Percentiles rank a stretch among this genome's conserved stretches.
These are phyloP conservation scores for Beauveria scarabaeidicola DNA, from an alignment of 2,329 filamentous ascomycete genomes.

Conservation along the genomic window DNA sequence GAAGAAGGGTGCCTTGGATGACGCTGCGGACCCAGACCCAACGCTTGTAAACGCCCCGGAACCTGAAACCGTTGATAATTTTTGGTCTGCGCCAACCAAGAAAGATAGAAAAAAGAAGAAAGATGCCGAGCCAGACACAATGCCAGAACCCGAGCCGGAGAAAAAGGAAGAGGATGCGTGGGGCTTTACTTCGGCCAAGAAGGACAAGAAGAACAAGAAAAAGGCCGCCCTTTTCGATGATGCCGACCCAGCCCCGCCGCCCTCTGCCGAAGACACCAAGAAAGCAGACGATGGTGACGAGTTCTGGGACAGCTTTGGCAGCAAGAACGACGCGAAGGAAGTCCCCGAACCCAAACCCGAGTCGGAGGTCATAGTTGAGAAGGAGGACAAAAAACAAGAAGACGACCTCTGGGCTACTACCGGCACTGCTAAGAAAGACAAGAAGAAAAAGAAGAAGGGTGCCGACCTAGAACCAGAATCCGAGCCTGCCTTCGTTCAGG, in stretches of 20 bases:
- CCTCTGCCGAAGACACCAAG: slow-evolving; percentile 10
- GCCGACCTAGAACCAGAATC: slow-evolving; percentile 10
- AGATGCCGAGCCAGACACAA: slow-evolving; percentile 20
- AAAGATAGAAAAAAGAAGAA: slow-evolving; percentile 31
- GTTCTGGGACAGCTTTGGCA: slow-evolving; percentile 16
- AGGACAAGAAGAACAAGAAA: slow-evolving; percentile 18
- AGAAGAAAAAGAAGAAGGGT: slow-evolving; percentile 26
- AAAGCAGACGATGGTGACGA: slow-evolving; percentile 16
- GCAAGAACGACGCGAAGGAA: slow-evolving; percentile 28
- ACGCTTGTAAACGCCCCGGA: slow-evolving; percentile 6
- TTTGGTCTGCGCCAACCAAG: slow-evolving; percentile 15
- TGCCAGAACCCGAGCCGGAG: slow-evolving; percentile 17
- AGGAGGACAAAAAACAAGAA: slow-evolving; percentile 12
- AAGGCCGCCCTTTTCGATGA: slow-evolving; percentile 14
- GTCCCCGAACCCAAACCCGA: slow-evolving; percentile 16
- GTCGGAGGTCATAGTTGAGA: neutral
- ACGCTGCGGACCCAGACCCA: slow-evolving; percentile 2
- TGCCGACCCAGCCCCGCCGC: slow-evolving; percentile 9
- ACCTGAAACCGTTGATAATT: slow-evolving; percentile 13
- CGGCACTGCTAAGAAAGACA: slow-evolving; percentile 19
- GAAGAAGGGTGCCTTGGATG: slow-evolving; percentile 18
- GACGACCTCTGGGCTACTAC: slow-evolving; percentile 17
- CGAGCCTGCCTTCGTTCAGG: slow-evolving; percentile 14
- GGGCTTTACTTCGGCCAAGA: slow-evolving; percentile 15
- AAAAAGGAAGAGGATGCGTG: slow-evolving; percentile 25